Evolutionary conservation across 345 rosid genomes (phyloP), one percentile per base, ranked within the genome.

Genomic region (Hibiscus trionum): DNA sequence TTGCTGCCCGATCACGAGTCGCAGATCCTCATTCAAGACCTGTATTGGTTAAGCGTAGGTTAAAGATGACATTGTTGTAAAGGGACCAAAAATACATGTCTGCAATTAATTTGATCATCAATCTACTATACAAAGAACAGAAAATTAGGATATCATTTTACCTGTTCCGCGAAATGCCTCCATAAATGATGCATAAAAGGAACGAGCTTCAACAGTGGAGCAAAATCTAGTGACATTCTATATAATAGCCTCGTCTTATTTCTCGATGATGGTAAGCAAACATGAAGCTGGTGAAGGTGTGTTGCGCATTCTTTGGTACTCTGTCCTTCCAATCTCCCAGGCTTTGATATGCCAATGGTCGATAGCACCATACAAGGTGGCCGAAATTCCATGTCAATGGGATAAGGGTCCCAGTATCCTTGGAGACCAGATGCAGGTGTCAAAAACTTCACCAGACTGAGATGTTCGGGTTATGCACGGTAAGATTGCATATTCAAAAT

Each of bases 401-500:
- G 98, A 73, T 94, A 94, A 1, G 98, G 98, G 61, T 94, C 97
- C 98, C 98, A 94, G 76, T 89, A 88, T 78, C 98, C 98, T 87
- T 90, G 92, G 10, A 91, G 89, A 69, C 96, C 91, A 5, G 97
- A 90, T 58, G 95, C 81, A 37, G 98, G 97, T 0, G 98, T 91
- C 76, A 94, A 82, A 76, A 94, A 91, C 70, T 90, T 88, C 81
- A 95, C 97, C 81, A 95, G 80, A 78, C 97, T 94, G 91, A 76
- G 65, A 72, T 67, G 66, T 72, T 58, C 33, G 72, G 52, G 72
- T 64, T 3, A 21, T 7, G 52, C 15, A 49, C 8, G 0, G 58
- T 49, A 27, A 49, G 58, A 67, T 49, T n/a, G 10, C 16, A 6
- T 16, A 49, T 67, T 27, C 58, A 67, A 67, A 11, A 10, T 3